phyloP scores from a whole-genome alignment of 176 grass and related monocot species.

The Poa annua region DNA sequence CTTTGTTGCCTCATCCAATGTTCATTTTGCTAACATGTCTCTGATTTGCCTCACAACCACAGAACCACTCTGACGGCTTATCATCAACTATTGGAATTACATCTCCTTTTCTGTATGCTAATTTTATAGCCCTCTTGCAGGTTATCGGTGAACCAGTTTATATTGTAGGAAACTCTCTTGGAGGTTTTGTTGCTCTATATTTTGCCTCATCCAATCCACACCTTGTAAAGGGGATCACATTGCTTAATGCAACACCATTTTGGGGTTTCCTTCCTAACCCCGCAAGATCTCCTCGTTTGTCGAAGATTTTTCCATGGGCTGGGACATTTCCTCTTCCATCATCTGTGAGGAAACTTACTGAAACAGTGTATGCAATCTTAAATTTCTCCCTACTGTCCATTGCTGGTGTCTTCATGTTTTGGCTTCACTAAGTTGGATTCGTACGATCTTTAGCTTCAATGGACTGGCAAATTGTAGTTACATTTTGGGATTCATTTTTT shows the following conservation, averaged over 20 bases:
- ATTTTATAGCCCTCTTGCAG: slow-evolving; percentile 48
- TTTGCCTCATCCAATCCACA: slow-evolving; percentile 73
- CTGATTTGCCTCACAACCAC: no score
- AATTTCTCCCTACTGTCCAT: not conserved
- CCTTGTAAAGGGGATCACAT: slow-evolving; percentile 86
- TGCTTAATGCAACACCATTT: slow-evolving; percentile 97
- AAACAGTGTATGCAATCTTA: slow-evolving; percentile 65
- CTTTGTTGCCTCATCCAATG: not conserved
- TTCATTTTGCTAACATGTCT: not conserved
- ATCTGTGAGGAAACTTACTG: slow-evolving; percentile 74
- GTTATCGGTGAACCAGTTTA: slow-evolving; percentile 96
- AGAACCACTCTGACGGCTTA: no score
- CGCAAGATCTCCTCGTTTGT: slow-evolving; percentile 71
- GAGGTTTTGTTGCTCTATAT: slow-evolving; percentile 86
- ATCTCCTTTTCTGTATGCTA: not conserved
- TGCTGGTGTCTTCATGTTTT: not conserved
- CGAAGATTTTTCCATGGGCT: slow-evolving; percentile 84
- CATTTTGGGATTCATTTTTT: not conserved
- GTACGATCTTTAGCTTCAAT: not conserved
- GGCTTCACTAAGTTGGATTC: not conserved
- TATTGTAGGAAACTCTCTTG: slow-evolving; percentile 94
- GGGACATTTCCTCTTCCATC: slow-evolving; percentile 95
- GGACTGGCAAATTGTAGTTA: not conserved
- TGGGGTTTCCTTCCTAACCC: slow-evolving; percentile 98
- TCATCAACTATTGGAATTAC: slow-evolving; percentile 16